A percentile compares a stretch with the other conserved stretches of the same genome.
Conservation (phyloP, 192 early-diverging fungal genomes). For the Rhizophagus prolifer region DNA sequence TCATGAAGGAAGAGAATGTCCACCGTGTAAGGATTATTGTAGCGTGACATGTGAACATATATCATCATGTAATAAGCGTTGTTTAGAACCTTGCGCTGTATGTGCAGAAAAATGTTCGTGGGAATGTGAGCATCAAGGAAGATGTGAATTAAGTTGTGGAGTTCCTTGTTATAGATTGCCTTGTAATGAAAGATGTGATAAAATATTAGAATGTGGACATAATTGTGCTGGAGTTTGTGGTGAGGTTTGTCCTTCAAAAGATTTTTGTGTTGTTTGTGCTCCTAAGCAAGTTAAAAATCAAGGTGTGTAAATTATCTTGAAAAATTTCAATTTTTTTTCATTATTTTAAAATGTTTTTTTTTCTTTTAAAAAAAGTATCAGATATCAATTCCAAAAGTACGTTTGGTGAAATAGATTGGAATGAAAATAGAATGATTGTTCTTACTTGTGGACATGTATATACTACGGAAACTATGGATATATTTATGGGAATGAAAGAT, state of each 20-base stretch:
- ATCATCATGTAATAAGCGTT: constrained; percentile 37
- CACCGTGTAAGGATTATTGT: constrained; percentile 44
- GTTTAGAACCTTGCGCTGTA: constrained; percentile 42
- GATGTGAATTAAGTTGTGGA: constrained; percentile 52
- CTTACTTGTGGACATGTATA: constrained; percentile 52
- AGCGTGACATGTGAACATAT: constrained; percentile 41
- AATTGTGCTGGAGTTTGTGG: constrained; percentile 53
- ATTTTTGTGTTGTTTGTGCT: constrained; percentile 40
- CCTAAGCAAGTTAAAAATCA: constrained; percentile 24
- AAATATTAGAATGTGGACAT: constrained; percentile 50
- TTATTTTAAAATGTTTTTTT: too few species aligned
- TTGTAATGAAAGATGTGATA: constrained; percentile 51
- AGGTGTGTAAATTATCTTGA: background rate
- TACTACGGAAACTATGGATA: constrained; percentile 54
- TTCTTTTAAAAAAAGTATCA: too few species aligned
- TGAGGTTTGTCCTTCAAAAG: constrained; percentile 35
- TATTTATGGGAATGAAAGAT: constrained; percentile 39
- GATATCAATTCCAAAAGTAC: too few species aligned
- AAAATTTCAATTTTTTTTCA: too few species aligned
- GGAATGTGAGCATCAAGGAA: constrained; percentile 51
- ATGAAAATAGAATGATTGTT: constrained; percentile 45
- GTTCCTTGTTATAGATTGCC: constrained; percentile 58
- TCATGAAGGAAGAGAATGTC: constrained; percentile 21
- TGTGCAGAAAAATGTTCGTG: constrained; percentile 52
- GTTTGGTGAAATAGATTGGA: constrained; percentile 33